Evolutionary conservation across 192 early-diverging fungal species (phyloP).

Genomic region (Backusella morwellensis): DNA sequence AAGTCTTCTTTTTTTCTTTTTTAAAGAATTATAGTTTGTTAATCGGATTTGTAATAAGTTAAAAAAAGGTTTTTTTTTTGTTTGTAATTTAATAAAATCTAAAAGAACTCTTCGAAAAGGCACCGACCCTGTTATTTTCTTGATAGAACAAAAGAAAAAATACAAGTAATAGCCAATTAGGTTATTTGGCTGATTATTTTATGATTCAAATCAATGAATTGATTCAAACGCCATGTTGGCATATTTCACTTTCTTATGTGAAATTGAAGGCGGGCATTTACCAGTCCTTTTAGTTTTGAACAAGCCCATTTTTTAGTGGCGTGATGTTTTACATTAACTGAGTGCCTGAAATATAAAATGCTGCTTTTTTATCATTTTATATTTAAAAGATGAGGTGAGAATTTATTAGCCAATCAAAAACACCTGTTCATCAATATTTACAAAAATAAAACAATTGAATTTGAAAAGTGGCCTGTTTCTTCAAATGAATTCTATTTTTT

Average conservation of each 20-base stretch:
- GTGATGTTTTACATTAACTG: conserved; percentile 4
- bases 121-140: neutral
- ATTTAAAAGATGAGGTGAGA: conserved; percentile 12
- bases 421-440: neutral
- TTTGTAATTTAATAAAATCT: too few relatives aligned
- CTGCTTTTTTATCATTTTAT: neutral
- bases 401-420: conserved; percentile 7
- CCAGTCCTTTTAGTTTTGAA: neutral
- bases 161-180: neutral
- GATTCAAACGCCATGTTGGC: neutral
- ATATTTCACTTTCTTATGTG: neutral
- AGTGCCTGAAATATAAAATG: conserved; percentile 6
- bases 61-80: neutral
- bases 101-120: neutral
- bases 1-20: neutral
- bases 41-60: neutral
- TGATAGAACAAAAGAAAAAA: neutral
- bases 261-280: neutral
- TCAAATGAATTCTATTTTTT: neutral
- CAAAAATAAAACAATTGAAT: neutral
- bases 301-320: neutral
- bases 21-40: neutral
- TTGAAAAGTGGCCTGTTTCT: conserved; percentile 13
- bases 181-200: neutral
- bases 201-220: neutral